Evolutionary conservation across 306 rosid genomes (phyloP).

Genomic region (Dalbergia oliveri): DNA sequence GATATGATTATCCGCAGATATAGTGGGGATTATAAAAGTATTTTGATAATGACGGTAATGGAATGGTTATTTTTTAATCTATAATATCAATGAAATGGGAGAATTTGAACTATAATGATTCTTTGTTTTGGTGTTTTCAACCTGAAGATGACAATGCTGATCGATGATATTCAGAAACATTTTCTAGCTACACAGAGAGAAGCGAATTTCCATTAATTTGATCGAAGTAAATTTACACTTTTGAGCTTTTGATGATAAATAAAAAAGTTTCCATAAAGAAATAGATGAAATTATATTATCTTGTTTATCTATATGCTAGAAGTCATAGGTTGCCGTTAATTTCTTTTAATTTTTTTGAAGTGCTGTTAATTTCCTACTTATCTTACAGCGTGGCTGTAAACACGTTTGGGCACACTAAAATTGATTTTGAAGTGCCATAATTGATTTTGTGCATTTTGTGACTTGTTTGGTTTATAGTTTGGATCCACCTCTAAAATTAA

Average conservation of each 20-base stretch:
- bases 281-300: not conserved
- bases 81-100: not conserved
- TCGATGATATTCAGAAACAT: not conserved
- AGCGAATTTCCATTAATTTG: not conserved
- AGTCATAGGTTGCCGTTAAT: not conserved
- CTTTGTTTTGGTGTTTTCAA: not conserved
- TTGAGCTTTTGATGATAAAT: not conserved
- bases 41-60: slow-evolving; percentile 27
- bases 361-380: too few relatives aligned
- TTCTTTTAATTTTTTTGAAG: not conserved
- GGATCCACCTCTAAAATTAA: too few relatives aligned
- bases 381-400: too few relatives aligned
- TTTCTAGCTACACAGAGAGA: not conserved
- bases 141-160: not conserved
- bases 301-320: not conserved
- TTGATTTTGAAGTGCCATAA: too few relatives aligned
- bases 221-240: slow-evolving; percentile 16
- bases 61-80: slow-evolving; percentile 4
- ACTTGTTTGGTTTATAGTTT: too few relatives aligned
- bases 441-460: too few relatives aligned
- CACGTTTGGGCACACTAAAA: too few relatives aligned
- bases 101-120: not conserved
- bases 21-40: not conserved
- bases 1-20: slow-evolving; percentile 20
- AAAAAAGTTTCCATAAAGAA: not conserved